Conservation (phyloP, 768 basidiomycete genomes). For the Tephrocybe sp. region DNA sequence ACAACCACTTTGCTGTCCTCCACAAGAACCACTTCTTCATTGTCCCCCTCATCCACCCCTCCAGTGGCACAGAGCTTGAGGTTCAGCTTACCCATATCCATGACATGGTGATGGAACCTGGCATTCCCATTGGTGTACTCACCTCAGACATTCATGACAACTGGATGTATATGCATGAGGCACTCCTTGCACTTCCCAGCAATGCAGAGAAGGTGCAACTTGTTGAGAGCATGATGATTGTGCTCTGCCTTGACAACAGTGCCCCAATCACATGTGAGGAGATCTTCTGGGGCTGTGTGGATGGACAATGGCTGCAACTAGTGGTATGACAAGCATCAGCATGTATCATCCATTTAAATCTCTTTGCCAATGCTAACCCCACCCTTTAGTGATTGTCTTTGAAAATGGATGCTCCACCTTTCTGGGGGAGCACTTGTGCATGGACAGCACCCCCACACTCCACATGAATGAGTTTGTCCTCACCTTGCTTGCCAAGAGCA, state of each 20-base stretch:
- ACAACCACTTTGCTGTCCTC: slow-evolving; percentile 90
- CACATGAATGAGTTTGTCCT: slow-evolving; percentile 95
- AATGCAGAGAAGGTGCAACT: slow-evolving; percentile 72
- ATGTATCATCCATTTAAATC: slow-evolving; percentile 51
- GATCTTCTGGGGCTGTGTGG: too few species aligned
- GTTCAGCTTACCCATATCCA: slow-evolving; percentile 45
- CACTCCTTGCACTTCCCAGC: slow-evolving; percentile 52
- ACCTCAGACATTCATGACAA: slow-evolving; percentile 87
- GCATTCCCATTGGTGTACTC: slow-evolving; percentile 71
- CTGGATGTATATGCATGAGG: slow-evolving; percentile 77
- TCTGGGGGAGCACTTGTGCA: slow-evolving; percentile 82
- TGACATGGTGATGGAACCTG: slow-evolving; percentile 48
- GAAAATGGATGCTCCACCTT: too few species aligned
- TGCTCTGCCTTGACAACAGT: slow-evolving; percentile 84
- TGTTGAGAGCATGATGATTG: slow-evolving; percentile 88
- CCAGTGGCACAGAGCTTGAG: slow-evolving; percentile 61
- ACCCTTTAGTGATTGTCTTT: slow-evolving; percentile 80
- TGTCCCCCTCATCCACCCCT: slow-evolving; percentile 61
- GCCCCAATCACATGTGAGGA: slow-evolving; percentile 76
- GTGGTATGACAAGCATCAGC: too few species aligned
- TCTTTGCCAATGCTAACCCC: neutral
- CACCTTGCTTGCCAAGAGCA: slow-evolving; percentile 68
- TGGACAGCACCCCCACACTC: too few species aligned
- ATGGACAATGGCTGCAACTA: too few species aligned
- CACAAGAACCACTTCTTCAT: slow-evolving; percentile 91